Conservation (phyloP, 805 yeast genomes). For the Kuraishia borneana region DNA sequence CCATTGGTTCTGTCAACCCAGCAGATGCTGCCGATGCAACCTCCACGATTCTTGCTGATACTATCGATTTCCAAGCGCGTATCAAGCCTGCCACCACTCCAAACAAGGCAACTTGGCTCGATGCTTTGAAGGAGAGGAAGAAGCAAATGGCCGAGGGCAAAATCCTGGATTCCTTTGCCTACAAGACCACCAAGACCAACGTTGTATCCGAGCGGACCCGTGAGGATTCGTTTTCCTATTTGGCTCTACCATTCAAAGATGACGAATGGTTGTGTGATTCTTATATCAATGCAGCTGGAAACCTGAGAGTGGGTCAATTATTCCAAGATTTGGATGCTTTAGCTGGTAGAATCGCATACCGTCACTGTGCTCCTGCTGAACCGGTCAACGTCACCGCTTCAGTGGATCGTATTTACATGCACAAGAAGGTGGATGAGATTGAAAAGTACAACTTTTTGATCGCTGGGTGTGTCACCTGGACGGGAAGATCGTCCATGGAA, state of each 20-base stretch:
- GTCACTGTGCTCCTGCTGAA: conserved; percentile 90
- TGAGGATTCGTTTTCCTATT: conserved; percentile 62
- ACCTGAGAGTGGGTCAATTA: conserved; percentile 83
- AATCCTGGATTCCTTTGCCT: conserved; percentile 56
- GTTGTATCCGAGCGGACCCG: conserved; percentile 65
- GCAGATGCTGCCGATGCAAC: conserved; percentile 65
- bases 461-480: conserved; percentile 91
- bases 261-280: conserved; percentile 77
- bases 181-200: conserved; percentile 62
- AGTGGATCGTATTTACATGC: conserved; percentile 83
- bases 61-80: conserved; percentile 37
- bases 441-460: conserved; percentile 64
- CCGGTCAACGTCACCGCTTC: conserved; percentile 95
- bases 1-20: conserved; percentile 33
- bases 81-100: conserved; percentile 13
- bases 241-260: conserved; percentile 72
- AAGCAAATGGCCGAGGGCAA: conserved; percentile 66
- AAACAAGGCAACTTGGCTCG: conserved; percentile 71
- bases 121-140: conserved; percentile 66
- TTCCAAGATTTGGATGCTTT: conserved; percentile 91
- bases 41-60: conserved; percentile 58
- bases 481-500: conserved; percentile 94
- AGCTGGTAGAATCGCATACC: conserved; percentile 88
- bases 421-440: conserved; percentile 74
- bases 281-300: conserved; percentile 84